Evolutionary conservation across 176 grass and related monocot species (phyloP), one percentile per base, ranked within the genome.

Genomic region (Echinochloa phyllopogon): DNA sequence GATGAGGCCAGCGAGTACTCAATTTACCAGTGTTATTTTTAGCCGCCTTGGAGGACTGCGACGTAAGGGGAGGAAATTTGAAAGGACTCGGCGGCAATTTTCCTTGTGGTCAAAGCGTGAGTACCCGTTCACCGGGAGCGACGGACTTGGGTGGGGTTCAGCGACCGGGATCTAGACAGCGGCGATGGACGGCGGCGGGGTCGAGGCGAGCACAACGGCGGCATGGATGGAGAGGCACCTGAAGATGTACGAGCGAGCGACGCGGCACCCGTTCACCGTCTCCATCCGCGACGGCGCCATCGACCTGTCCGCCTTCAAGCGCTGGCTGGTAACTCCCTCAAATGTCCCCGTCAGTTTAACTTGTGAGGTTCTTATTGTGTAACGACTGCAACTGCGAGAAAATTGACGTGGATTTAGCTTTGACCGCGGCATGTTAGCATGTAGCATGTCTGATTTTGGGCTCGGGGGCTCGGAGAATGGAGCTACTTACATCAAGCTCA

Each of bases 251-350:
- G 71, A 93, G 69, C 89, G 82, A 6, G 91, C 89, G 18, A 95
- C 89, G 43, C 91, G 91, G 75, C 95, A 95, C 77, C 89, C 87
- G 1, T 98, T 98, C 91, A 87, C 83, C 24, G 79, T 89, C 77
- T 81, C 92, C 65, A 98, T 98, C 87, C 83, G 85, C 73, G 87
- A 95, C 15, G 95, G 93, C 38, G 80, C 89, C 67, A 72, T 93
- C 75, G 92, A 95, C 36, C 10, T 88, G 69, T 44, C 91, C 72
- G 77, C 89, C 59, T 98, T 98, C 93, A 92, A 90, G 74, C 92
- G 89, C 61, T 95, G 95, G 95, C 91, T 95, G 13, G 95, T 95
- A 39, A 92, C 77, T 86, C 50, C 74, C 27, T 67, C 15, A 16
- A 16, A 43, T 79, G 29, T 45, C 36, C 24, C 41, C 23, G 49